These are phyloP conservation scores for Xerocomus potaroensis DNA, from an alignment of 768 basidiomycete species.

Conservation along the genomic window DNA sequence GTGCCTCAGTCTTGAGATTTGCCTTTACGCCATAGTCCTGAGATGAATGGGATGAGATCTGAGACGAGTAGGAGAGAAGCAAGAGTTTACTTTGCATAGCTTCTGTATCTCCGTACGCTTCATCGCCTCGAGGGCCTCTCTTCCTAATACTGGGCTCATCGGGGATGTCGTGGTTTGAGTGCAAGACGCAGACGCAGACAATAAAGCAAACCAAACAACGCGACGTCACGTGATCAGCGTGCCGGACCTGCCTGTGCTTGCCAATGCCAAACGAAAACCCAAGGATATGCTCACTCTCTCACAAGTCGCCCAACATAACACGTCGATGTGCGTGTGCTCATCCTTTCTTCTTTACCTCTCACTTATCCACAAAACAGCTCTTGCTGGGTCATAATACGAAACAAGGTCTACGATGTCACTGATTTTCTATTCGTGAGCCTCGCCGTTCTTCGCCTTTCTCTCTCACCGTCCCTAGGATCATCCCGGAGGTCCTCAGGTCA, in stretches of 20 bases:
- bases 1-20: slow-evolving; percentile 74
- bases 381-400: slow-evolving; percentile 81
- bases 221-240: slow-evolving; percentile 39
- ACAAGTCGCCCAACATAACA: slow-evolving; percentile 60
- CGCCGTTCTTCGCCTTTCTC: background rate
- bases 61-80: slow-evolving; percentile 10
- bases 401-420: slow-evolving; percentile 83
- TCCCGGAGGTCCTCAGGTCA: slow-evolving; percentile 78
- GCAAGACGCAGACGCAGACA: slow-evolving; percentile 40
- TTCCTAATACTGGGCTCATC: slow-evolving; percentile 42
- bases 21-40: slow-evolving; percentile 80
- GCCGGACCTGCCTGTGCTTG: background rate
- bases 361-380: slow-evolving; percentile 42
- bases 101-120: slow-evolving; percentile 53
- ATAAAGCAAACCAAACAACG: slow-evolving; percentile 47
- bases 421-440: slow-evolving; percentile 60
- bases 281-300: slow-evolving; percentile 44
- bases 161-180: slow-evolving; percentile 38
- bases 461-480: slow-evolving; percentile 47
- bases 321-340: slow-evolving; percentile 39
- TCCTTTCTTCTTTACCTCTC: background rate
- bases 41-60: slow-evolving; percentile 14
- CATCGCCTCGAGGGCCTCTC: slow-evolving; percentile 50
- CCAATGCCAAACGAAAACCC: no score
- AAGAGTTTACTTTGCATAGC: slow-evolving; percentile 50